phyloP scores from a whole-genome alignment of 768 basidiomycete genomes.

The Mrakia frigida region DNA sequence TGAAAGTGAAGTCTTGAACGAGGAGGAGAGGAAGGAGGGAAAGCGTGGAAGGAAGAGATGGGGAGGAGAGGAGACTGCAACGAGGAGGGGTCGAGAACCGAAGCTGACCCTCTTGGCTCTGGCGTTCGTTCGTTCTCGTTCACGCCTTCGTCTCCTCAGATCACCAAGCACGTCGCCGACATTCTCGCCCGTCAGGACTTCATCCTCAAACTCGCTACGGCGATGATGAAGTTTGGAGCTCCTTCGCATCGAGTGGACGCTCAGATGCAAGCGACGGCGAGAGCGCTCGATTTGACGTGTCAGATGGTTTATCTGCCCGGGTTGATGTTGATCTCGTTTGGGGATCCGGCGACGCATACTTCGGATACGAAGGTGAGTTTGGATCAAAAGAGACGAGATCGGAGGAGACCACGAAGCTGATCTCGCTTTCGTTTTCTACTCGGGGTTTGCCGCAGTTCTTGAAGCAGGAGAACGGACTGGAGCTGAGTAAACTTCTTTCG shows the following conservation, averaged over 20 bases:
- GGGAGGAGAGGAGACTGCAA: background rate
- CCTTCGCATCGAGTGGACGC: constrained; percentile 92
- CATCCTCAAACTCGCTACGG: constrained; percentile 73
- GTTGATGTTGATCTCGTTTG: constrained; percentile 73
- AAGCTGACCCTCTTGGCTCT: constrained; percentile 26
- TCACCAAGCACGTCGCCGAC: constrained; percentile 75
- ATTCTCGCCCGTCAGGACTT: constrained; percentile 78
- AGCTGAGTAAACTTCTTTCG: constrained; percentile 69
- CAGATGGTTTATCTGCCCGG: constrained; percentile 62
- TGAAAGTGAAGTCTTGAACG: constrained; percentile 28
- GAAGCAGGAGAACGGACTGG: constrained; percentile 50
- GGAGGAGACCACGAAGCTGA: too few relatives aligned
- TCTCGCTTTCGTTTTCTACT: background rate
- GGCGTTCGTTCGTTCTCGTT: background rate
- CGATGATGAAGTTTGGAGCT: constrained; percentile 70
- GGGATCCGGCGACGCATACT: constrained; percentile 71
- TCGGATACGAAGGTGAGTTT: constrained; percentile 58
- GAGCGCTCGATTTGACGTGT: constrained; percentile 82
- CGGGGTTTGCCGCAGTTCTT: constrained; percentile 46
- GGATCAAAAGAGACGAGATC: too few relatives aligned
- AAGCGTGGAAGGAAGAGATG: background rate
- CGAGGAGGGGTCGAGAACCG: background rate
- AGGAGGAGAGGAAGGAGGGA: too few relatives aligned
- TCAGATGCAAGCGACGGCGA: constrained; percentile 79
- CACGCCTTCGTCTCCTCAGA: constrained; percentile 51